Percentiles rank a stretch among this genome's conserved stretches.
These are phyloP conservation scores for Calycina herbarum DNA, from an alignment of 2,329 filamentous ascomycete genomes.

Conservation along the genomic window DNA sequence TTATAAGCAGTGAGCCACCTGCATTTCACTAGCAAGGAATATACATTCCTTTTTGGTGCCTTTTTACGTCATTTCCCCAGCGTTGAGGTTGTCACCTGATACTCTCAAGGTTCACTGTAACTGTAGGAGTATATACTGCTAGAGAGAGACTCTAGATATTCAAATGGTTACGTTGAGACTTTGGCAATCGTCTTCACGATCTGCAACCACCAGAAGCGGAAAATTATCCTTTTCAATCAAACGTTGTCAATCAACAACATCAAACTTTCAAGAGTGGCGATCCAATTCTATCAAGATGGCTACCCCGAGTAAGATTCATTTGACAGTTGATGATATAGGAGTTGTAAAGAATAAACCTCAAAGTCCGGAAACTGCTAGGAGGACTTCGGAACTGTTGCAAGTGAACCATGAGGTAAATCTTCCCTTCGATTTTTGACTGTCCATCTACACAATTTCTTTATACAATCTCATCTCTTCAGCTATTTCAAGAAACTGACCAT, in stretches of 20 bases:
- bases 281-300: constrained; percentile 28
- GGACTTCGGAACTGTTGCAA: constrained; percentile 69
- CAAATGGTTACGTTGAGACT: neutral
- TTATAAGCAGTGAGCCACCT: neutral
- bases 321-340: constrained; percentile 51
- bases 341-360: constrained; percentile 48
- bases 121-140: neutral
- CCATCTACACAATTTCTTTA: no score
- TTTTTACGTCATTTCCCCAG: neutral
- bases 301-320: constrained; percentile 44
- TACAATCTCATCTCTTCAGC: no score
- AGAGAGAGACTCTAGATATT: neutral
- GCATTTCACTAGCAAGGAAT: neutral
- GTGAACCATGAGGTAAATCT: constrained; percentile 63
- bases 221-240: neutral
- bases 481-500: no score
- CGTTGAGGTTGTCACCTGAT: neutral
- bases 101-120: neutral
- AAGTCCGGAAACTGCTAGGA: constrained; percentile 60
- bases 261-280: constrained; percentile 20
- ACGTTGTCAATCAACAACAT: constrained; percentile 10
- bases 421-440: no score
- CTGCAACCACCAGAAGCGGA: neutral
- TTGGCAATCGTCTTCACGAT: neutral
- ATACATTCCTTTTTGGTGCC: neutral